These are phyloP conservation scores for Fonsecaea pugnacius DNA, from an alignment of 2,329 filamentous ascomycete species.

Conservation along the genomic window DNA sequence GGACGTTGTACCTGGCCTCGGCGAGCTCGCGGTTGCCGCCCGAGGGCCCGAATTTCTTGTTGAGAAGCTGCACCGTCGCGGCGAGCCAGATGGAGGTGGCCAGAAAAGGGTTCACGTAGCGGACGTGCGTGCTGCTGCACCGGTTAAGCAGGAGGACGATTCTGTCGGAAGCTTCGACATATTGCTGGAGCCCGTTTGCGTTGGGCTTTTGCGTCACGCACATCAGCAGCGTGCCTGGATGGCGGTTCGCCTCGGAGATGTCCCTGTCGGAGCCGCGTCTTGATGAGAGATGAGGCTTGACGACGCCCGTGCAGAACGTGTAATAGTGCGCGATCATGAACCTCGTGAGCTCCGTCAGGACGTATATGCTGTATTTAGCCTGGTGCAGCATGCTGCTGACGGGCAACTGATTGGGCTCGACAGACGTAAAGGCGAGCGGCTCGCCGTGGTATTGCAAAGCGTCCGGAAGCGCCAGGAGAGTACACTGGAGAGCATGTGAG, in stretches of 20 bases:
- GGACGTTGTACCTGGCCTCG: slow-evolving; percentile 34
- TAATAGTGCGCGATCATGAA: slow-evolving; percentile 45
- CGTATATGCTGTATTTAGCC: slow-evolving; percentile 42
- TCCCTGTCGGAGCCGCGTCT: too few species aligned
- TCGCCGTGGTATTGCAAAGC: slow-evolving; percentile 41
- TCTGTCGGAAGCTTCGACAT: slow-evolving; percentile 41
- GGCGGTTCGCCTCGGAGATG: too few species aligned
- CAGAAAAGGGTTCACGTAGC: slow-evolving; percentile 44
- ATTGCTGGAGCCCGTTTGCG: slow-evolving; percentile 34
- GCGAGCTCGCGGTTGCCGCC: slow-evolving; percentile 7
- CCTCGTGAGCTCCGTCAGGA: slow-evolving; percentile 44
- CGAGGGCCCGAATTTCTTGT: slow-evolving; percentile 18
- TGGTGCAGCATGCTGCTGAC: slow-evolving; percentile 21
- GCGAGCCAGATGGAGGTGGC: slow-evolving; percentile 44
- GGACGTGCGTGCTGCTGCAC: slow-evolving; percentile 38
- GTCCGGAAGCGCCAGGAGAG: slow-evolving; percentile 39
- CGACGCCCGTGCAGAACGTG: slow-evolving; percentile 32
- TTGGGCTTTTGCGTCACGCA: too few species aligned
- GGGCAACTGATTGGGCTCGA: not conserved
- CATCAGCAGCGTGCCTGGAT: too few species aligned
- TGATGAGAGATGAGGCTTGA: not conserved
- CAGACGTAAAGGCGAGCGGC: slow-evolving; percentile 34
- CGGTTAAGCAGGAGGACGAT: slow-evolving; percentile 38
- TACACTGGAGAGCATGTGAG: slow-evolving; percentile 33
- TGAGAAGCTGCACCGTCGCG: slow-evolving; percentile 40